These are phyloP conservation scores for Phaseolus coccineus DNA, from an alignment of 331 rosid species.

Conservation along the genomic window DNA sequence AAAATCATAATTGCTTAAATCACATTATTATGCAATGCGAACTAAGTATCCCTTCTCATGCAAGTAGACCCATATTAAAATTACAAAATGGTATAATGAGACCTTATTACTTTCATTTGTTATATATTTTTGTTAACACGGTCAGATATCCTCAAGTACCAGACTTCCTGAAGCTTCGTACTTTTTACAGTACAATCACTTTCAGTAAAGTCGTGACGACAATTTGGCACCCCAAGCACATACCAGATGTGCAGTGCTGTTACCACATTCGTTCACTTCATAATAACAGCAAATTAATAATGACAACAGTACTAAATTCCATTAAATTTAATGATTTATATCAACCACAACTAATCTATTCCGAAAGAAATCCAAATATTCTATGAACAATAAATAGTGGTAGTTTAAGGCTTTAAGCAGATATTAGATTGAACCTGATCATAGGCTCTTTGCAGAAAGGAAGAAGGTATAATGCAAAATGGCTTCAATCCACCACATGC, in stretches of 20 bases:
- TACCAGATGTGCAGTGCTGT: no score
- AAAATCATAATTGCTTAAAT: constrained; percentile 12
- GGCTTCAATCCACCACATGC: constrained; percentile 96
- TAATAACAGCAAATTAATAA: neutral
- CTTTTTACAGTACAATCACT: constrained; percentile 21
- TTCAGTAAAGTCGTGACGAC: neutral
- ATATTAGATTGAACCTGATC: constrained; percentile 68
- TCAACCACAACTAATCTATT: constrained; percentile 27
- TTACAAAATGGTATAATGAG: neutral
- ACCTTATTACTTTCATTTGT: constrained; percentile 4
- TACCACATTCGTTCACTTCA: neutral
- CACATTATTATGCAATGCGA: constrained; percentile 30
- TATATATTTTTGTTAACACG: constrained; percentile 12
- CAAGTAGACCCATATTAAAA: neutral
- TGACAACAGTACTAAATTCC: neutral
- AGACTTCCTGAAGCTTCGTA: constrained; percentile 29
- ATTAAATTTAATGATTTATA: neutral
- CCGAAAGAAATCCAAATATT: constrained; percentile 26
- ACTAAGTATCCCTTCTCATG: constrained; percentile 24
- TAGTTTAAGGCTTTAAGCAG: constrained; percentile 4
- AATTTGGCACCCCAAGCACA: constrained; percentile 13
- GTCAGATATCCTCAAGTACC: constrained; percentile 1
- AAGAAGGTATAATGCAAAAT: constrained; percentile 86
- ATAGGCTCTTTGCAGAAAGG: constrained; percentile 88
- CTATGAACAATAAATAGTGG: constrained; percentile 19